phyloP scores from a whole-genome alignment of 345 rosid genomes.

The Cardamine chenopodiifolia region DNA sequence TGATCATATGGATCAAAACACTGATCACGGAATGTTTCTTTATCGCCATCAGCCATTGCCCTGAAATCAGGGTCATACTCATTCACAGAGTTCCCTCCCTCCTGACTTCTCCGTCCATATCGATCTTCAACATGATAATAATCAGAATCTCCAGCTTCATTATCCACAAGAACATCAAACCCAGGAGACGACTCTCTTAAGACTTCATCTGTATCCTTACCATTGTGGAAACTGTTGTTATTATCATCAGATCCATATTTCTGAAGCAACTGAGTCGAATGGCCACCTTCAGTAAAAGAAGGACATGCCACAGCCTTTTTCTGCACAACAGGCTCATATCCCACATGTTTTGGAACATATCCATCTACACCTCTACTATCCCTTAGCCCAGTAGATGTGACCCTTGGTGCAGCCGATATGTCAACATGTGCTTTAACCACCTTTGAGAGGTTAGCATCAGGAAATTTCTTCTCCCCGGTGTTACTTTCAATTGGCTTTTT shows the following conservation, averaged over 20 bases:
- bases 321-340: constrained; percentile 52
- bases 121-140: constrained; percentile 75
- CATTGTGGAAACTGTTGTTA: constrained; percentile 50
- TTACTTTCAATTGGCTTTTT: constrained; percentile 49
- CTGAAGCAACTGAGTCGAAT: constrained; percentile 51
- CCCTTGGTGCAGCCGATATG: constrained; percentile 43
- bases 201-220: constrained; percentile 67
- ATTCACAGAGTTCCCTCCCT: constrained; percentile 59
- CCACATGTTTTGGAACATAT: constrained; percentile 38
- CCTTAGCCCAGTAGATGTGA: constrained; percentile 40
- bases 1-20: constrained; percentile 58
- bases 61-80: constrained; percentile 65
- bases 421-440: constrained; percentile 40
- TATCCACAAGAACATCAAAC: constrained; percentile 91
- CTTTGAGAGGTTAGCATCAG: constrained; percentile 43
- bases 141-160: constrained; percentile 67
- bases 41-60: constrained; percentile 51
- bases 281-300: constrained; percentile 49
- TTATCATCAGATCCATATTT: constrained; percentile 56
- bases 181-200: constrained; percentile 91
- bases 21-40: constrained; percentile 49
- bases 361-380: constrained; percentile 45
- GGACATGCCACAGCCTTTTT: constrained; percentile 42
- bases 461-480: constrained; percentile 46
- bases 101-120: constrained; percentile 61